Conservation (phyloP, 192 early-diverging fungal genomes). For the Paraglomus occultum region DNA sequence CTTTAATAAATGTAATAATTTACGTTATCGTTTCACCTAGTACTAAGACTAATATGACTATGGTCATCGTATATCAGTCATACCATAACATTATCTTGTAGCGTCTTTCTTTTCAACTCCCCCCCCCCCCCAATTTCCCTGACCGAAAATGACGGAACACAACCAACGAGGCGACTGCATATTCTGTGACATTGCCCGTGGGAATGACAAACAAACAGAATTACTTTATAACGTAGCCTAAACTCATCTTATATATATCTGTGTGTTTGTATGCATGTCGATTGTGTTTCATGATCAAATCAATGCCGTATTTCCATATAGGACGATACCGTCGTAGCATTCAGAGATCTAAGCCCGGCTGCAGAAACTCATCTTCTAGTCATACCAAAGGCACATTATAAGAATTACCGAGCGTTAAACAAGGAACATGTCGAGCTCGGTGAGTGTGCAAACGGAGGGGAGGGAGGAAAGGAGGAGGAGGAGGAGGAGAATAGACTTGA, state of each 20-base stretch:
- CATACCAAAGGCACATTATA: slow-evolving; percentile 35
- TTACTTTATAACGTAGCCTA: slow-evolving; percentile 17
- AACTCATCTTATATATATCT: not conserved
- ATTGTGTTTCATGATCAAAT: not conserved
- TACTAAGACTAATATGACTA: too few species aligned
- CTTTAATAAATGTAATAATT: too few species aligned
- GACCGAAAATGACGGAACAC: not conserved
- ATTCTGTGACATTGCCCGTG: slow-evolving; percentile 5
- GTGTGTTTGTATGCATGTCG: not conserved
- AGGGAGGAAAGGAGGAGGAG: slow-evolving; percentile 27
- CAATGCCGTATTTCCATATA: not conserved
- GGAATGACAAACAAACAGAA: not conserved
- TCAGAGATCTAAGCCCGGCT: slow-evolving; percentile 39
- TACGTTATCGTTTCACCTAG: too few species aligned
- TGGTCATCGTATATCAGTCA: too few species aligned
- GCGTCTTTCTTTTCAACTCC: too few species aligned
- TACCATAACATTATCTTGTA: too few species aligned
- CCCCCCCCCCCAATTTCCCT: too few species aligned
- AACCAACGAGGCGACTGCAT: not conserved
- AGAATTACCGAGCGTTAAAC: slow-evolving; percentile 32
- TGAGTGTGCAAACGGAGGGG: slow-evolving; percentile 14
- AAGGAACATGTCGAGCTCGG: slow-evolving; percentile 29
- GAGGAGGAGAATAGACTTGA: slow-evolving; percentile 18
- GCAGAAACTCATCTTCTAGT: slow-evolving; percentile 43
- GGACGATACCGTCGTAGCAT: slow-evolving; percentile 40